Conservation (phyloP, 1,139 yeast species). For the Taiozyma sp. region DNA sequence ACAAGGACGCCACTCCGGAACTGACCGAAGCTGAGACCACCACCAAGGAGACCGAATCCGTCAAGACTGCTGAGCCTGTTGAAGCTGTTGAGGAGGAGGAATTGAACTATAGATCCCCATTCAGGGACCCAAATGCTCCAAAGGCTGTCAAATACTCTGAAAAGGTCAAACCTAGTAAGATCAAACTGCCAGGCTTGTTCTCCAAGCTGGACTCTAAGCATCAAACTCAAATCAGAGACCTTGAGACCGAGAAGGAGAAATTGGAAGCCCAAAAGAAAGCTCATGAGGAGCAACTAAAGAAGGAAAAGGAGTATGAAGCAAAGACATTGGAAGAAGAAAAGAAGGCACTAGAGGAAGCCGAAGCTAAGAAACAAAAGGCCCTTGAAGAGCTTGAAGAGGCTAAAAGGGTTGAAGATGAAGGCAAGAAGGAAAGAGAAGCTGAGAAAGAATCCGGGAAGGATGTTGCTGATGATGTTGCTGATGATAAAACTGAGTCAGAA, state of each 20-base stretch:
- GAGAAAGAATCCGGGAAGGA: conserved; percentile 3
- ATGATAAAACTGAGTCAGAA: background rate
- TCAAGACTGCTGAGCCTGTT: background rate
- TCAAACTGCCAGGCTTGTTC: conserved; percentile 8
- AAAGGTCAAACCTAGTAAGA: conserved; percentile 2
- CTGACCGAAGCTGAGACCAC: background rate
- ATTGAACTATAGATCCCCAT: conserved; percentile 13
- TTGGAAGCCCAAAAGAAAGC: conserved; percentile 5
- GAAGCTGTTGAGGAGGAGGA: conserved; percentile 3
- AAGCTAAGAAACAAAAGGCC: conserved; percentile 6
- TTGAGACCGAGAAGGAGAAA: conserved; percentile 6
- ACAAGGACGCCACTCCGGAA: background rate
- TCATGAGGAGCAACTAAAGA: conserved; percentile 7
- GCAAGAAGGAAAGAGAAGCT: conserved; percentile 3
- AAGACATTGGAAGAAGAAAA: conserved; percentile 4
- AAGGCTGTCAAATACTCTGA: background rate
- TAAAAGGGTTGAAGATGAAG: conserved; percentile 3
- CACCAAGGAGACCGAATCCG: background rate
- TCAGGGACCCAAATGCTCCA: conserved; percentile 6
- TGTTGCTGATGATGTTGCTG: conserved; percentile 3
- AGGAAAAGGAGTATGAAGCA: conserved; percentile 5
- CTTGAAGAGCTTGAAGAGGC: conserved; percentile 3
- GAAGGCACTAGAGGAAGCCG: conserved; percentile 2
- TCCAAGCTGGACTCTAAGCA: conserved; percentile 8
- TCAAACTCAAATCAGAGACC: conserved; percentile 6